phyloP scores from a whole-genome alignment of 1,139 yeast species.

The Blastobotrys proliferans region DNA sequence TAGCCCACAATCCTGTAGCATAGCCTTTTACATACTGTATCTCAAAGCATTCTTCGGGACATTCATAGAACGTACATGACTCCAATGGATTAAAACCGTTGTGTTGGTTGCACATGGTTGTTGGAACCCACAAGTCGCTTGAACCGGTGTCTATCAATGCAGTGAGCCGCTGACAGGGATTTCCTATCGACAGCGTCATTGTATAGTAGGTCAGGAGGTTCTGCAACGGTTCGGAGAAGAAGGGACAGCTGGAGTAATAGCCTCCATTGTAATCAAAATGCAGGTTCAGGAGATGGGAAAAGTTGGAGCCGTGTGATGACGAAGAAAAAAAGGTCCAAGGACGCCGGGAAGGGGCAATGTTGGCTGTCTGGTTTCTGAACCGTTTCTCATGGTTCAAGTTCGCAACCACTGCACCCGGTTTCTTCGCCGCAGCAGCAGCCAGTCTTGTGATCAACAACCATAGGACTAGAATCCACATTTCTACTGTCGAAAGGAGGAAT shows the following conservation, averaged over 20 bases:
- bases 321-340: too few species aligned
- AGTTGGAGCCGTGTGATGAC: too few species aligned
- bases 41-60: slow-evolving; percentile 19
- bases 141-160: slow-evolving; percentile 61
- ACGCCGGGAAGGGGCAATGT: not conserved
- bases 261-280: slow-evolving; percentile 3
- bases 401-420: not conserved
- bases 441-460: too few species aligned
- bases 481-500: too few species aligned
- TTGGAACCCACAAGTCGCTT: slow-evolving; percentile 60
- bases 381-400: not conserved
- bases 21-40: slow-evolving; percentile 28
- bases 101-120: slow-evolving; percentile 22
- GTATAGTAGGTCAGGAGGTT: slow-evolving; percentile 32
- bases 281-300: not conserved
- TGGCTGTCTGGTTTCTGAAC: not conserved
- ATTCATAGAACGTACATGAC: slow-evolving; percentile 22
- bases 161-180: slow-evolving; percentile 25
- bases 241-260: too few species aligned
- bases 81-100: slow-evolving; percentile 22
- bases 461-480: too few species aligned
- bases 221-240: slow-evolving; percentile 23
- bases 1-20: slow-evolving; percentile 29
- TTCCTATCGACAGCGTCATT: slow-evolving; percentile 27
- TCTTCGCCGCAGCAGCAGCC: too few species aligned